Conservation (phyloP, 768 basidiomycete genomes). For the Asterophora parasitica region DNA sequence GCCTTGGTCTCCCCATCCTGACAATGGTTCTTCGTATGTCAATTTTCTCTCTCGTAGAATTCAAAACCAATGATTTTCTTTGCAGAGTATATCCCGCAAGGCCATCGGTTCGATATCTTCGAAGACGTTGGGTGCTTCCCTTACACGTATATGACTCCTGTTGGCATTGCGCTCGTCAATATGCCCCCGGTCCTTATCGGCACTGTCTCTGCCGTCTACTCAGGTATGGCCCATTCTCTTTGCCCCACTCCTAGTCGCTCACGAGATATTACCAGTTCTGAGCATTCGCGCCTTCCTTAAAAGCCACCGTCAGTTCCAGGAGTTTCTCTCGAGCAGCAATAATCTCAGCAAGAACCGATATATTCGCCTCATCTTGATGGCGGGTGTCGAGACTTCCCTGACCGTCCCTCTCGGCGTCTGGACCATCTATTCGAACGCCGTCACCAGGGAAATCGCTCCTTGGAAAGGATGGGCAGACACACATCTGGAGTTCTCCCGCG, state of each 20-base stretch:
- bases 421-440: constrained; percentile 24
- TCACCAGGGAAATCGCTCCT: constrained; percentile 20
- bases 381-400: constrained; percentile 33
- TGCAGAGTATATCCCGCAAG: constrained; percentile 42
- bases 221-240: constrained; percentile 24
- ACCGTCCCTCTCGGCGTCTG: constrained; percentile 34
- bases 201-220: constrained; percentile 34
- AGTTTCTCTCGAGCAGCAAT: constrained; percentile 29
- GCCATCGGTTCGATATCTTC: constrained; percentile 41
- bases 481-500: constrained; percentile 44
- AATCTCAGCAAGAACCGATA: constrained; percentile 43
- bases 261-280: constrained; percentile 16
- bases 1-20: constrained; percentile 47
- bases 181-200: constrained; percentile 37
- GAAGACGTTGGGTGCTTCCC: constrained; percentile 46
- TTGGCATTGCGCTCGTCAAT: constrained; percentile 30
- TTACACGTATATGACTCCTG: constrained; percentile 30
- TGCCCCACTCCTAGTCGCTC: not conserved
- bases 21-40: constrained; percentile 19
- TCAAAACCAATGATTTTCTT: not conserved
- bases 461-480: constrained; percentile 49
- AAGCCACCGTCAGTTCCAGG: constrained; percentile 33
- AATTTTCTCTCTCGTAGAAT: not conserved
- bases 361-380: constrained; percentile 45
- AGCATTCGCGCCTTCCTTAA: constrained; percentile 31